A percentile compares a stretch with the other conserved stretches of the same genome.
Conservation (phyloP, 371 early-diverging fungal species). For the Mucor racemosus region DNA sequence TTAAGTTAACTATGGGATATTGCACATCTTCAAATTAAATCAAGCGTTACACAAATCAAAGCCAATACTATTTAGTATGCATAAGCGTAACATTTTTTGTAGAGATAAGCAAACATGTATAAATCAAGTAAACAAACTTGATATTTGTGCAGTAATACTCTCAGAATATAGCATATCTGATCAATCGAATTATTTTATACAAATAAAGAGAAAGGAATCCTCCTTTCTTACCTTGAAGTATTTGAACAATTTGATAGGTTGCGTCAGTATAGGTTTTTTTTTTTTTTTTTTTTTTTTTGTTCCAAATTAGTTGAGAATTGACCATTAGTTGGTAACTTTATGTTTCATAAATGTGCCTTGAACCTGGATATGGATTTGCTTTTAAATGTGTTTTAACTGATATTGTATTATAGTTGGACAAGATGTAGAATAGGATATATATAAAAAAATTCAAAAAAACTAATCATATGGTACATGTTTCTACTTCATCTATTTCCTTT, state of each 20-base stretch:
- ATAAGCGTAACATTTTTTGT: neutral
- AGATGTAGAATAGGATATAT: neutral
- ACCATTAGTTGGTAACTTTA: neutral
- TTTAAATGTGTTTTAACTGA: neutral
- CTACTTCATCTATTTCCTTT: conserved; percentile 6
- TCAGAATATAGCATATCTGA: too few relatives aligned
- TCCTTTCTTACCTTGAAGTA: neutral
- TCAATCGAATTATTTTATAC: neutral
- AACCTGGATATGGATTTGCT: too few relatives aligned
- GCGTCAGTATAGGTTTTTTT: too few relatives aligned
- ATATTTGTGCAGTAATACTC: too few relatives aligned
- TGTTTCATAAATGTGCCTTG: neutral
- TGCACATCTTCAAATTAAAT: neutral
- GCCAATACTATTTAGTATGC: neutral
- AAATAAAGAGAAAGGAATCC: neutral
- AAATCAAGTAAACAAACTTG: too few relatives aligned
- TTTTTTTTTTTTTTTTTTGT: too few relatives aligned
- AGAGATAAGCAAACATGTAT: too few relatives aligned
- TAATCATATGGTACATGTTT: conserved; percentile 12
- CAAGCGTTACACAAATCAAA: conserved; percentile 1
- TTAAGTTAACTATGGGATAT: neutral
- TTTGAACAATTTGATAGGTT: neutral
- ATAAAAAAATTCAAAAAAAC: neutral
- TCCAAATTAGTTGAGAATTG: neutral
- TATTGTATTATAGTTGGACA: neutral